Conservation (phyloP, 768 basidiomycete genomes). For the Termitomyces sp. region DNA sequence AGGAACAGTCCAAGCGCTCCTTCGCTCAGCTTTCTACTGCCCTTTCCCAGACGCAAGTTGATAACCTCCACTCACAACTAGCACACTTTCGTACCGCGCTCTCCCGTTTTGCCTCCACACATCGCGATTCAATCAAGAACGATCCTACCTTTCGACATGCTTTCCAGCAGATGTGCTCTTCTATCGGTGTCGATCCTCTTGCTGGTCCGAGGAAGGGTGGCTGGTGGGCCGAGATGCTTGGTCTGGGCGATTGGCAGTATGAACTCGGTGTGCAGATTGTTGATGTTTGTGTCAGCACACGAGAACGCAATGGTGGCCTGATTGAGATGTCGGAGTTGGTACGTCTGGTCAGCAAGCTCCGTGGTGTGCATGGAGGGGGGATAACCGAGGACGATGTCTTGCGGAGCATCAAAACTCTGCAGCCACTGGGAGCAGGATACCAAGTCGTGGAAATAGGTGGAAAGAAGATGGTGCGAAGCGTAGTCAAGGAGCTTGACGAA, state of each 20-base stretch:
- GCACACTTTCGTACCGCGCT: constrained; percentile 81
- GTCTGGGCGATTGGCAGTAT: constrained; percentile 92
- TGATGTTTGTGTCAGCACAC: constrained; percentile 84
- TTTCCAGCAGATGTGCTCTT: constrained; percentile 94
- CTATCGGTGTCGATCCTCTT: constrained; percentile 93
- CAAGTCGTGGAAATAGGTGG: constrained; percentile 75
- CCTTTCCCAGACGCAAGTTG: constrained; percentile 73
- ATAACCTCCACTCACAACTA: constrained; percentile 78
- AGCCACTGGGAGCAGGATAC: constrained; percentile 91
- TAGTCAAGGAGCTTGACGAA: constrained; percentile 87
- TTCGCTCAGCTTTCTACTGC: constrained; percentile 80
- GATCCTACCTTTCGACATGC: constrained; percentile 88
- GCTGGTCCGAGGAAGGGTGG: constrained; percentile 83
- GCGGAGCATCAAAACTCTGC: constrained; percentile 80
- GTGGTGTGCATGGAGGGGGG: constrained; percentile 62
- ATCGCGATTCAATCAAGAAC: constrained; percentile 78
- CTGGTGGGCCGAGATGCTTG: constrained; percentile 89
- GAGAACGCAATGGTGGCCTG: constrained; percentile 88
- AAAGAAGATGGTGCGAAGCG: constrained; percentile 78
- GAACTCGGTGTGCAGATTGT: constrained; percentile 96
- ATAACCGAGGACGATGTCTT: constrained; percentile 86
- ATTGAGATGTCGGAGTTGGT: constrained; percentile 88
- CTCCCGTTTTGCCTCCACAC: constrained; percentile 73
- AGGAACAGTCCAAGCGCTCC: constrained; percentile 75
- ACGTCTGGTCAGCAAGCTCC: constrained; percentile 69